Evolutionary conservation across 257 asterid genomes (phyloP), one percentile per base, ranked within the genome.

Genomic region (Nyctanthes arbortristis): DNA sequence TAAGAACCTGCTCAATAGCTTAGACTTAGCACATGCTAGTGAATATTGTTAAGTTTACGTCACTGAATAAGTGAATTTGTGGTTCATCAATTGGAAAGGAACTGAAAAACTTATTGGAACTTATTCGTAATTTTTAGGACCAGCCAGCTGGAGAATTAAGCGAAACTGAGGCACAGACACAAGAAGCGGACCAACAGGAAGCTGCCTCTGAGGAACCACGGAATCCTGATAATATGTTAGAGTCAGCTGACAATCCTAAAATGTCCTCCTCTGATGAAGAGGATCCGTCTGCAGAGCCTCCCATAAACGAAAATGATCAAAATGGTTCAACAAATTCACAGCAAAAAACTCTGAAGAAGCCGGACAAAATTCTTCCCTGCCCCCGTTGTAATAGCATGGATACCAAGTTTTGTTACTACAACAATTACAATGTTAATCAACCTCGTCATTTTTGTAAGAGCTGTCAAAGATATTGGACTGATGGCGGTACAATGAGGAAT

Each of bases 381-480:
- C 97, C 97, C 4, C 97, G 97, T 43, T 91, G 97, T 76, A 89
- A 77, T 39, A 91, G 97, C 82, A 82, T 77, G 90, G 97, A 89
- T 61, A 91, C 97, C 3, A 91, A 91, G 65, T 91, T 91, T 66
- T 91, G 97, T 78, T 91, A 91, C 80, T 91, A 82, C 81, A n/a
- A n/a, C n/a, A n/a, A n/a, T n/a, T n/a, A n/a, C n/a, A n/a, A n/a
- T n/a, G n/a, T n/a, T n/a, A n/a, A n/a, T n/a, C n/a, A n/a, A n/a
- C n/a, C n/a, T n/a, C n/a, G n/a, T n/a, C n/a, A n/a, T n/a, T n/a
- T n/a, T n/a, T n/a, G n/a, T n/a, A n/a, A n/a, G n/a, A n/a, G n/a
- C n/a, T n/a, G n/a, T n/a, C n/a, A n/a, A n/a, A 91, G 97, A 80
- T 91, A 91, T 52, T 91, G 97, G 97, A 91, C 97, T 0, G 96